Base-by-base conservation (phyloP, 2,329 filamentous ascomycete genomes). In the Trichoderma gracile region DNA sequence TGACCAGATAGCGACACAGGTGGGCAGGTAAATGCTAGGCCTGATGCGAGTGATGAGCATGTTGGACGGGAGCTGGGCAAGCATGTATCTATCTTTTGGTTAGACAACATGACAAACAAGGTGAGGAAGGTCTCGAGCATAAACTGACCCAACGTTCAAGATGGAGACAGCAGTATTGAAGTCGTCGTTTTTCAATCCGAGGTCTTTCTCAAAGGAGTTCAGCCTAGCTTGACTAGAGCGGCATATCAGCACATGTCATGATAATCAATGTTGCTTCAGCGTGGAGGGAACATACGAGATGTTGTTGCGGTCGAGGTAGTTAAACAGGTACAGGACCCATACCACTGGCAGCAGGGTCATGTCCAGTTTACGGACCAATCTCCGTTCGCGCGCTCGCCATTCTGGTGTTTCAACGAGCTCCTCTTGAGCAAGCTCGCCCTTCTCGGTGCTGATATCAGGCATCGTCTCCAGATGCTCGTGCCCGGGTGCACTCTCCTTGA, bases 281-380 rank as follows among this genome's bases (percentile, higher is more conserved):
- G n/a, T 38, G 12, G 4, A 38, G 3, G 65, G 66, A 1, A 71
- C 69, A 19, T 73, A 72, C 0, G 74, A 67, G 27, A 83, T 81
- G 30, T 79, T 80, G 63, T 81, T 81, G 7, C 79, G 74, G 47
- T 82, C 80, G 21, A 81, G 73, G 59, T 79, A 80, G 65, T 79
- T 81, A 49, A 80, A 72, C 70, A 77, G 80, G 67, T 80, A 81
- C 72, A 78, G 74, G 64, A 70, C 68, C 74, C 75, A 77, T 4
- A 77, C 70, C 69, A 76, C 77, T 0, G 75, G 75, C 69, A 91
- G 81, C 30, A 91, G 80, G 71, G 83, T 80, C 25, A 80, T 66
- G 73, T 91, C 89, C 25, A 91, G 76, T 74, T 89, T 90, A 64
- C 85, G 80, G 45, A 90, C 79, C 21, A 91, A 78, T 67, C 80